Percentiles rank a stretch among this genome's conserved stretches.
Conservation (phyloP, 331 rosid species). For the Prunus yedoensis region DNA sequence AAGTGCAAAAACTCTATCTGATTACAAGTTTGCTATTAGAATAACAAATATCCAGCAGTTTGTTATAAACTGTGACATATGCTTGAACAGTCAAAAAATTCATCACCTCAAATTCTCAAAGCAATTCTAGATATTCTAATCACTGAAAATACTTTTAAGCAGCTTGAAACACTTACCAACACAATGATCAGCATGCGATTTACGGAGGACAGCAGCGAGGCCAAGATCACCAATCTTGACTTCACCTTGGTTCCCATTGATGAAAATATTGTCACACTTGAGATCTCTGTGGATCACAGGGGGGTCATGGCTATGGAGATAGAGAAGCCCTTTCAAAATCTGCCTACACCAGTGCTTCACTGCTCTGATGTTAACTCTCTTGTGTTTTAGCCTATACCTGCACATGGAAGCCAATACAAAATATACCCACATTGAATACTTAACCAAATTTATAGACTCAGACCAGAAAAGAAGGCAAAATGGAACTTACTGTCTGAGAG, state of each 20-base stretch:
- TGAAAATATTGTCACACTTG: constrained; percentile 95
- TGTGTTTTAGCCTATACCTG: constrained; percentile 88
- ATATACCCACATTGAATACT: constrained; percentile 16
- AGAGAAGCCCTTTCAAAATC: constrained; percentile 87
- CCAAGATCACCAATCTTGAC: constrained; percentile 99
- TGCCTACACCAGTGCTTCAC: constrained; percentile 98
- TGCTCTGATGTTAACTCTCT: constrained; percentile 82
- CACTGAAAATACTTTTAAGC: neutral
- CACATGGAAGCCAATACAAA: constrained; percentile 25
- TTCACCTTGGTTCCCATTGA: constrained; percentile 98
- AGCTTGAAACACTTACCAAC: constrained; percentile 58
- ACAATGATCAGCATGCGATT: constrained; percentile 79
- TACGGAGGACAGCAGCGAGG: constrained; percentile 85
- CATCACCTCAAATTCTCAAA: neutral
- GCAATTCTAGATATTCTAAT: neutral
- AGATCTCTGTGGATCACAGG: constrained; percentile 99
- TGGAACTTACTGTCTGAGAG: constrained; percentile 83
- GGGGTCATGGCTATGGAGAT: constrained; percentile 85
- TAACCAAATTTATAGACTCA: constrained; percentile 7
- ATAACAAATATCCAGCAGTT: neutral
- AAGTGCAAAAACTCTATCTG: constrained; percentile 4
- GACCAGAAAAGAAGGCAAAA: neutral
- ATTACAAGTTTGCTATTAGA: neutral
- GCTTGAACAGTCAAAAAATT: neutral
- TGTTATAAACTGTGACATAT: neutral